Evolutionary conservation across 306 rosid species (phyloP), one percentile per base, ranked within the genome.

Genomic region (Aeschynomene evenia): DNA sequence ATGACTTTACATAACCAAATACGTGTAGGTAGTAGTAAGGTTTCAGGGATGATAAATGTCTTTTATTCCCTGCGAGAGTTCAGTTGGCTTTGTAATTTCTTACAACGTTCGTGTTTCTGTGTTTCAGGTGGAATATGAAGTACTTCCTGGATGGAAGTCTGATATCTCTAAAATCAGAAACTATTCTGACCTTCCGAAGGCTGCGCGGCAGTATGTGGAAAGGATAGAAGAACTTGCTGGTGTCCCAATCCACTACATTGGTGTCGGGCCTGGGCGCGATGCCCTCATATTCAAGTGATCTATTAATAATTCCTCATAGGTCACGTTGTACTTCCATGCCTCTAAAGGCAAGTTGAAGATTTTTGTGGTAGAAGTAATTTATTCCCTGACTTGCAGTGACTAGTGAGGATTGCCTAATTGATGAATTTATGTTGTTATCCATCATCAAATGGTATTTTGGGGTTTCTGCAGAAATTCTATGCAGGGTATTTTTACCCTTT

Each of bases 201-300:
- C 87, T 33, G 97, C 99, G 6, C 83, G 82, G 2, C 71, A 50
- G 45, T 94, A 89, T 5, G 92, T 94, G 66, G 87, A 89, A 84
- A 89, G 97, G 86, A 86, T 95, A 63, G 97, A 91, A 82, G 91
- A 95, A 76, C 96, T 89, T 31, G 88, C 80, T 23, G 96, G 95
- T 24, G 77, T 91, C 58, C 99, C 99, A 12, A 72, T 94, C 66
- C 89, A 91, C 81, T 94, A 94, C 84, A 81, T 91, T 49, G 99
- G 99, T 72, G 91, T 94, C 40, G 92, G 99, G 7, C 96, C 97
- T 21, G 96, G 99, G 55, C 97, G 99, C 2, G 99, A 94, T 77
- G 97, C 99, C 5, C 92, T 94, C 69, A 85, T 94, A 28, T 83
- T 54, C 80, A 94, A 94, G 71, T 94, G 80, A 45, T 45, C 20